Evolutionary conservation across 805 yeast genomes (phyloP), one percentile per base, ranked within the genome.

Genomic region (Ogataea ganodermae): DNA sequence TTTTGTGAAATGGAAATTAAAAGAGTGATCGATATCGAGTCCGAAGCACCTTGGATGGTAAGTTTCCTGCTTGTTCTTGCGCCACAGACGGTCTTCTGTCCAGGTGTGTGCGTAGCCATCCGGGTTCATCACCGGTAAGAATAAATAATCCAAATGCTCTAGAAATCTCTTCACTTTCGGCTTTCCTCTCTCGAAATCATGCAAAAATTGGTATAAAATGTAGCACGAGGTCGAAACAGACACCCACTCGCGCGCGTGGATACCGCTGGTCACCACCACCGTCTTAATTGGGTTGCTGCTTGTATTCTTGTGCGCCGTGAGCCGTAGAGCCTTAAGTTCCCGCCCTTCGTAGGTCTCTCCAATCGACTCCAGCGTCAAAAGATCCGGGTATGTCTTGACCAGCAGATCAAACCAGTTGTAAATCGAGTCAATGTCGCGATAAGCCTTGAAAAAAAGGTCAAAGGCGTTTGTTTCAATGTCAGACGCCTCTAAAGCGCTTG

Each of bases 191-290:
- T 78, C 81, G 56, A 75, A 79, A 39, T 71, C 73, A 27, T 69
- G 61, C 40, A 81, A 58, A 49, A 88, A 51, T 62, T 73, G 65
- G 59, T 71, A 71, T 17, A 83, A 58, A 2, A 77, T 65, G 64
- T 77, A 87, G 50, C 88, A 77, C 0, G 81, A 83, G 0, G 92
- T 74, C 2, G 90, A 78, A 2, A 83, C 80, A 30, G 90, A 78
- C 22, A 89, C 75, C 97, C 97, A 90, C 64, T 90, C 97, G 44
- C 97, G 74, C 0, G 96, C 94, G 67, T 90, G 96, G 2, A 86
- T 75, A 2, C 96, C 96, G 31, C 91, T 91, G 1, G 92, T 81
- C 6, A 90, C 74, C 3, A 89, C 84, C 44, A 89, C 76, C 1
- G 92, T 86, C 63, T 76, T 77, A 37, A 78, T 71, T 7, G 69